These are phyloP conservation scores for Balakata baccata DNA, from an alignment of 345 rosid species.

Conservation along the genomic window DNA sequence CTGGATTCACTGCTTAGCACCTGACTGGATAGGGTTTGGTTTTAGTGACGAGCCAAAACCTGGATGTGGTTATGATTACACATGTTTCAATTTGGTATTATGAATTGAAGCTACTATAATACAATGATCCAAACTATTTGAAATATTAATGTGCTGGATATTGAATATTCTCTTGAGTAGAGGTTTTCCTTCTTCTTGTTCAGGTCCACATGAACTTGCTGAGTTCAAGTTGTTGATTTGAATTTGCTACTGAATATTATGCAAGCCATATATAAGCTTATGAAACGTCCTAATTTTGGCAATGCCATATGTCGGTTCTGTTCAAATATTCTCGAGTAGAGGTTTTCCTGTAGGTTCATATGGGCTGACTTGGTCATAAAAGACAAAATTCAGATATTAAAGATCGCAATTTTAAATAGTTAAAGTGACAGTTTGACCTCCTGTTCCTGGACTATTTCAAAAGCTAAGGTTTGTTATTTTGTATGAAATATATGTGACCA, in stretches of 20 bases:
- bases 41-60: conserved; percentile 93
- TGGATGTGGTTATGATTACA: conserved; percentile 87
- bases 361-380: conserved; percentile 97
- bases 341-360: conserved; percentile 17
- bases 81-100: conserved; percentile 35
- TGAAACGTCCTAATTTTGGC: conserved; percentile 7
- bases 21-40: conserved; percentile 98
- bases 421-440: conserved; percentile 82
- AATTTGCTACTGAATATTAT: neutral
- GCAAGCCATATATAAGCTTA: neutral
- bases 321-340: too few species aligned
- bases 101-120: neutral
- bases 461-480: conserved; percentile 50
- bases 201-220: conserved; percentile 54
- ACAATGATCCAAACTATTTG: conserved; percentile 23
- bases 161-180: conserved; percentile 61
- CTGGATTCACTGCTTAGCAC: conserved; percentile 89
- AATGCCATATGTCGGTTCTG: neutral
- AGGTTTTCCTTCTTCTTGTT: conserved; percentile 83
- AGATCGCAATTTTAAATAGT: conserved; percentile 69
- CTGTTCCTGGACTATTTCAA: conserved; percentile 76
- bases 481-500: too few species aligned
- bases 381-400: conserved; percentile 59
- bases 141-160: conserved; percentile 49
- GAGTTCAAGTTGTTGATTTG: conserved; percentile 3